Conservation (phyloP, 805 yeast species). For the Starmerella ratchasimensis region DNA sequence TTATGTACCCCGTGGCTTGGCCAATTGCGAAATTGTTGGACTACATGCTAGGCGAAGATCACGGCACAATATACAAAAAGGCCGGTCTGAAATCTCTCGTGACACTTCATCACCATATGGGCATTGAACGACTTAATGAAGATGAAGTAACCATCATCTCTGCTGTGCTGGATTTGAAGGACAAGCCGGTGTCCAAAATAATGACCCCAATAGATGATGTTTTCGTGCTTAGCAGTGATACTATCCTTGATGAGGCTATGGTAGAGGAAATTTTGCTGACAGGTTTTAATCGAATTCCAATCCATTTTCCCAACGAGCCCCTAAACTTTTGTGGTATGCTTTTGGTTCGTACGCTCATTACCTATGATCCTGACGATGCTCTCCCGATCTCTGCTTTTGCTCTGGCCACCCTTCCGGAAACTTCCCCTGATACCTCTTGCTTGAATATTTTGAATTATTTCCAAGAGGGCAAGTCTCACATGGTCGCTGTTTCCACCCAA, state of each 20-base stretch:
- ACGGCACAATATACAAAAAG: constrained; percentile 86
- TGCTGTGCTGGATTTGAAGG: constrained; percentile 87
- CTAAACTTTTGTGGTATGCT: constrained; percentile 89
- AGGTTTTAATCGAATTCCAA: constrained; percentile 91
- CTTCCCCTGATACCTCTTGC: constrained; percentile 82
- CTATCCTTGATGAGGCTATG: constrained; percentile 63
- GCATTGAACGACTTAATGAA: constrained; percentile 79
- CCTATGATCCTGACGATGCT: constrained; percentile 94
- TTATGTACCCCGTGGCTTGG: constrained; percentile 83
- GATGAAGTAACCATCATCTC: constrained; percentile 94
- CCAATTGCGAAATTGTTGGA: constrained; percentile 79
- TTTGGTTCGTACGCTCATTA: constrained; percentile 76
- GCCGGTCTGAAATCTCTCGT: constrained; percentile 88
- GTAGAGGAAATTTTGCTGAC: constrained; percentile 86
- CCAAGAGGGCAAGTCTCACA: constrained; percentile 95
- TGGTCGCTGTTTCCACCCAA: constrained; percentile 77
- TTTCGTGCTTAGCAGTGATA: constrained; percentile 74
- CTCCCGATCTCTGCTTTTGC: constrained; percentile 88
- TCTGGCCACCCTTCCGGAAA: constrained; percentile 89
- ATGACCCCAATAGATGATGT: constrained; percentile 93
- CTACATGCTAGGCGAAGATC: constrained; percentile 79
- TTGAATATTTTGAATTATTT: constrained; percentile 86
- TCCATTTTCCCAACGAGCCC: constrained; percentile 80
- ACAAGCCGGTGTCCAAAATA: constrained; percentile 68
- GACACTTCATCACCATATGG: constrained; percentile 86